phyloP scores from a whole-genome alignment of 306 rosid genomes.

The Acacia crassicarpa region DNA sequence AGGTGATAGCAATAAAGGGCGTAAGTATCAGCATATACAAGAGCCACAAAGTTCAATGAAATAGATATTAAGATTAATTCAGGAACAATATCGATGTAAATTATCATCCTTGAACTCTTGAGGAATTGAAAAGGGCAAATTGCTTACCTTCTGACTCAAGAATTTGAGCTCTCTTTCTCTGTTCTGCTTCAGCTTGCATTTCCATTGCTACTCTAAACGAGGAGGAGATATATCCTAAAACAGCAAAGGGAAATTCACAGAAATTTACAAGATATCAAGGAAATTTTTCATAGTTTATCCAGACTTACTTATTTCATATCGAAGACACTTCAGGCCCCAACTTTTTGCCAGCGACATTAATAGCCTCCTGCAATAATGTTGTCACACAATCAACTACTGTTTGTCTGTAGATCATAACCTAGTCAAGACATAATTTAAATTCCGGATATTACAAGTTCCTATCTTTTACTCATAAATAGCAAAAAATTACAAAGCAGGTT shows the following conservation, averaged over 20 bases:
- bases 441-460: not conserved
- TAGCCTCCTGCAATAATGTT: constrained; percentile 45
- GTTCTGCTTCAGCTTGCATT: constrained; percentile 99
- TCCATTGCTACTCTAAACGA: constrained; percentile 90
- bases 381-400: constrained; percentile 29
- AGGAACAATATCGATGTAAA: constrained; percentile 15
- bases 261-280: constrained; percentile 1
- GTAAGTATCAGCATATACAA: constrained; percentile 17
- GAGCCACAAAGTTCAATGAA: constrained; percentile 16
- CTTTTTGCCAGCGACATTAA: constrained; percentile 75
- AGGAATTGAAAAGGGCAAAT: constrained; percentile 24
- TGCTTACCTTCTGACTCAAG: constrained; percentile 90
- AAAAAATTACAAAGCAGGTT: not conserved
- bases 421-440: not conserved
- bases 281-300: constrained; percentile 12
- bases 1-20: constrained; percentile 38
- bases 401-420: not conserved
- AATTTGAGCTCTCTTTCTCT: constrained; percentile 92
- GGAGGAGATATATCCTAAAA: constrained; percentile 96
- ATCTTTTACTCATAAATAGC: not conserved
- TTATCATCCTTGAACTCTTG: constrained; percentile 7
- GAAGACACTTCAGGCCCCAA: constrained; percentile 95
- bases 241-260: constrained; percentile 15
- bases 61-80: constrained; percentile 25
- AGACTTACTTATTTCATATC: constrained; percentile 84